Conservation (phyloP, 768 basidiomycete species). For the Suillus bovinus region DNA sequence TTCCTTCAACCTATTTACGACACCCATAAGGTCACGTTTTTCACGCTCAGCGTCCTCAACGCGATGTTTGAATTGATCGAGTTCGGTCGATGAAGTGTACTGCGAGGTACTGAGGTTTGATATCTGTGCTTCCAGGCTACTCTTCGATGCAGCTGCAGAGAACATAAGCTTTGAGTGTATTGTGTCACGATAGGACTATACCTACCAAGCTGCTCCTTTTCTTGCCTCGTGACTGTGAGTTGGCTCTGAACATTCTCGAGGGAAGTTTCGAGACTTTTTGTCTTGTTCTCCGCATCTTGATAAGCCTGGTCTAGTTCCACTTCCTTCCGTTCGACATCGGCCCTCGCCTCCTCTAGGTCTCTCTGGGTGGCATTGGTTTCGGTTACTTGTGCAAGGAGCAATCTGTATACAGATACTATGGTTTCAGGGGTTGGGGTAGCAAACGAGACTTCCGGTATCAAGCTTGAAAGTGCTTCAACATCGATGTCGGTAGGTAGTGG, state of each 20-base stretch:
- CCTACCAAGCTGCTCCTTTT: slow-evolving; percentile 67
- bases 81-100: slow-evolving; percentile 60
- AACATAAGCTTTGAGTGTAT: slow-evolving; percentile 14
- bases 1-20: slow-evolving; percentile 81
- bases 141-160: slow-evolving; percentile 44
- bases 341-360: slow-evolving; percentile 71
- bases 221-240: slow-evolving; percentile 52
- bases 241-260: slow-evolving; percentile 57
- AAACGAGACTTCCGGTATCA: slow-evolving; percentile 64
- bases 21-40: slow-evolving; percentile 84
- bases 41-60: slow-evolving; percentile 82
- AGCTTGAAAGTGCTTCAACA: slow-evolving; percentile 52
- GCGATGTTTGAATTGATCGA: slow-evolving; percentile 56
- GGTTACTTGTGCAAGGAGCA: slow-evolving; percentile 55
- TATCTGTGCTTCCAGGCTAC: slow-evolving; percentile 55
- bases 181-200: slow-evolving; percentile 7
- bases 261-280: slow-evolving; percentile 56
- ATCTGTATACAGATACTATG: slow-evolving; percentile 61
- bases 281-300: slow-evolving; percentile 69
- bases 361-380: slow-evolving; percentile 56
- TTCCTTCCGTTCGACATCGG: slow-evolving; percentile 69
- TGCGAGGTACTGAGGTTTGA: slow-evolving; percentile 57
- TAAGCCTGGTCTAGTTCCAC: slow-evolving; percentile 84
- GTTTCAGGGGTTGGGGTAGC: slow-evolving; percentile 57
- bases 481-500: slow-evolving; percentile 70